Evolutionary conservation across 1,284 basidiomycete genomes (phyloP).

Genomic region (Irpex sp.): DNA sequence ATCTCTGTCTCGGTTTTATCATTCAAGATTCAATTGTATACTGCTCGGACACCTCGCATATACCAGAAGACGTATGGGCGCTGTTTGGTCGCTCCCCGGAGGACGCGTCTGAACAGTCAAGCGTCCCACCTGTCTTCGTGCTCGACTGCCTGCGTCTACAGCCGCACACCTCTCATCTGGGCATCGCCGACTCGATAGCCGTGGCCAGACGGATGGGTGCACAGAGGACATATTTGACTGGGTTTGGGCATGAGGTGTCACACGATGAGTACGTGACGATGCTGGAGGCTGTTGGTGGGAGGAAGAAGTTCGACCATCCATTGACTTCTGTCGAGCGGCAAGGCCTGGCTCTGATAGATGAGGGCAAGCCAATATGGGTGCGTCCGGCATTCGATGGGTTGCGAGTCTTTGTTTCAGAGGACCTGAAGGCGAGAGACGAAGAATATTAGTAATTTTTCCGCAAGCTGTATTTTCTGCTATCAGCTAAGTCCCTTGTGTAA

Average conservation of each 20-base stretch:
- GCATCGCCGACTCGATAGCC: constrained; percentile 51
- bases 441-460: background rate
- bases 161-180: constrained; percentile 68
- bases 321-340: constrained; percentile 34
- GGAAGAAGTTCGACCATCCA: constrained; percentile 20
- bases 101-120: constrained; percentile 14
- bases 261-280: constrained; percentile 66
- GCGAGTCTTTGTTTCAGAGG: constrained; percentile 7
- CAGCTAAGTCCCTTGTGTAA: background rate
- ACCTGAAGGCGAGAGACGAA: constrained; percentile 4
- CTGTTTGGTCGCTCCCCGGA: constrained; percentile 33
- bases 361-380: constrained; percentile 49
- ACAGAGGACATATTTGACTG: constrained; percentile 60
- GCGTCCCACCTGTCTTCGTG: constrained; percentile 48
- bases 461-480: background rate
- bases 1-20: constrained; percentile 70
- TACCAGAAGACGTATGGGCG: constrained; percentile 64
- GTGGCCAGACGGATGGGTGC: constrained; percentile 51
- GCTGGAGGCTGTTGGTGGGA: constrained; percentile 44
- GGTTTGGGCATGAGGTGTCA: constrained; percentile 63
- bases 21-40: constrained; percentile 60
- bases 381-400: constrained; percentile 47
- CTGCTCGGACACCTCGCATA: constrained; percentile 70
- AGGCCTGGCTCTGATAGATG: constrained; percentile 40
- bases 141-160: constrained; percentile 65